Percentiles rank a stretch among this genome's conserved stretches.
Conservation (phyloP, 306 rosid genomes). For the Casuarina equisetifolia region DNA sequence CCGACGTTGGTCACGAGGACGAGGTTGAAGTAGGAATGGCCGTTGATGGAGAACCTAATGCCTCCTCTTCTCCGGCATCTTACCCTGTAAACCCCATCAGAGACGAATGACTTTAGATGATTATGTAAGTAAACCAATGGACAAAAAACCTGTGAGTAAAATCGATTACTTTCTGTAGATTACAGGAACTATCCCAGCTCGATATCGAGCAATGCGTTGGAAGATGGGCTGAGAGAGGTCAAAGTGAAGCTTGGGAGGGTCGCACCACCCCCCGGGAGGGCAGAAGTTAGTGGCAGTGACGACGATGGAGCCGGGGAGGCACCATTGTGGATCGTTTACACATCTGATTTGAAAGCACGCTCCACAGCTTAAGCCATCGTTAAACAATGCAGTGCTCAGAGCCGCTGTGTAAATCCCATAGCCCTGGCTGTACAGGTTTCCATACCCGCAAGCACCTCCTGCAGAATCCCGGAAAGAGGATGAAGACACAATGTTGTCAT, state of each 20-base stretch:
- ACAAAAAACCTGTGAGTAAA: not conserved
- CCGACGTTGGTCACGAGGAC: constrained; percentile 83
- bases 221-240: constrained; percentile 79
- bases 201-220: constrained; percentile 67
- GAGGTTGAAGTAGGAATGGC: constrained; percentile 77
- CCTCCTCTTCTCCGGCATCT: constrained; percentile 78
- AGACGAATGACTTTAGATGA: not conserved
- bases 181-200: constrained; percentile 75
- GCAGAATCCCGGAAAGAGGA: not conserved
- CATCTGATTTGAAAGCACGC: constrained; percentile 69
- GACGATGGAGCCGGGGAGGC: constrained; percentile 53
- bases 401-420: constrained; percentile 84
- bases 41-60: constrained; percentile 71
- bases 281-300: constrained; percentile 91
- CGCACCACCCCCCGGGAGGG: constrained; percentile 89
- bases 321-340: constrained; percentile 72
- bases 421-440: constrained; percentile 75
- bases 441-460: constrained; percentile 94
- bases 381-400: constrained; percentile 68
- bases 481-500: not conserved
- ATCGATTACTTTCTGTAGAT: constrained; percentile 51
- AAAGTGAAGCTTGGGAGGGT: constrained; percentile 77
- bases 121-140: not conserved
- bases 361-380: constrained; percentile 78
- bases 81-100: constrained; percentile 40